Conservation (phyloP, 441 rosid genomes). For the Isatis lusitanica region DNA sequence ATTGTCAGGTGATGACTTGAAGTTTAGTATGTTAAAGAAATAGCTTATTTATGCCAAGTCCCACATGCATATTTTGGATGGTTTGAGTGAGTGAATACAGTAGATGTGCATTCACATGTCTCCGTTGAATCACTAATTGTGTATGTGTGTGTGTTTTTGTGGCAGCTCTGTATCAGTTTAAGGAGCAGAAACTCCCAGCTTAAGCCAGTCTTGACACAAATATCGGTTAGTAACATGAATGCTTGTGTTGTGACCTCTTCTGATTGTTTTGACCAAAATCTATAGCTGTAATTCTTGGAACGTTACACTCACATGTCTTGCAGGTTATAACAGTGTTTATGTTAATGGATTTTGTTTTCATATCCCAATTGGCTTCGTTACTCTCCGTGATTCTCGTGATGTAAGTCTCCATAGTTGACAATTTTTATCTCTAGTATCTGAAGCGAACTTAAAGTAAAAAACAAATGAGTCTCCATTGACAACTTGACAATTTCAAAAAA, state of each 20-base stretch:
- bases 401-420: conserved; percentile 39
- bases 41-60: not conserved
- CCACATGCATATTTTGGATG: not conserved
- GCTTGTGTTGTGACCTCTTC: not conserved
- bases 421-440: not conserved
- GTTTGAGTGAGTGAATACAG: not conserved
- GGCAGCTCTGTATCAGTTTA: conserved; percentile 65
- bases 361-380: conserved; percentile 70
- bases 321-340: conserved; percentile 61
- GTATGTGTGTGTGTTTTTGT: not conserved
- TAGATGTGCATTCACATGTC: too few species aligned
- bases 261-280: not conserved
- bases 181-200: conserved; percentile 82
- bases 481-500: too few species aligned
- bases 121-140: too few species aligned
- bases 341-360: conserved; percentile 55
- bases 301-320: not conserved
- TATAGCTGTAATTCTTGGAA: not conserved
- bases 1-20: conserved; percentile 67
- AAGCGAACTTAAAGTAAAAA: too few species aligned
- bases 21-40: not conserved
- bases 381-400: conserved; percentile 67
- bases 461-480: too few species aligned
- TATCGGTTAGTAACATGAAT: conserved; percentile 54
- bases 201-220: conserved; percentile 81